These are phyloP conservation scores for Bruguiera parviflora DNA, from an alignment of 345 rosid genomes.

Conservation along the genomic window DNA sequence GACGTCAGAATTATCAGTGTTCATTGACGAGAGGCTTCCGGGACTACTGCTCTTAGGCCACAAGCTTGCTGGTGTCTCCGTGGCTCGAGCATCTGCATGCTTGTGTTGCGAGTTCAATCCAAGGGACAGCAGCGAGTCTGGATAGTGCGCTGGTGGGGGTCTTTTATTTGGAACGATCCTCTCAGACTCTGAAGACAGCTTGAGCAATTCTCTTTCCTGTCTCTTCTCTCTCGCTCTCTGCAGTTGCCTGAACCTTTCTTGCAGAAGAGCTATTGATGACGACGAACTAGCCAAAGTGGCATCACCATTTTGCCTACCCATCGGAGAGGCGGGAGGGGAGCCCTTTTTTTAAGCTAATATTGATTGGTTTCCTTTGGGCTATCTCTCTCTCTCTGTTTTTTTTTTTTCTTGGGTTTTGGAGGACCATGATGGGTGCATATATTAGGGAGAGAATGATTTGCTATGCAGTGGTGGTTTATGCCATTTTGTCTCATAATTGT, in stretches of 20 bases:
- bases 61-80: slow-evolving; percentile 19
- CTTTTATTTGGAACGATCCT: slow-evolving; percentile 17
- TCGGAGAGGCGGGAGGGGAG: slow-evolving; percentile 3
- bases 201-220: slow-evolving; percentile 50
- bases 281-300: slow-evolving; percentile 46
- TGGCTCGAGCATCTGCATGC: slow-evolving; percentile 18
- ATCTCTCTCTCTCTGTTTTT: too few relatives aligned
- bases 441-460: slow-evolving; percentile 14
- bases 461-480: not conserved
- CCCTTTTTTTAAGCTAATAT: not conserved
- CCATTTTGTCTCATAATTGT: not conserved
- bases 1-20: slow-evolving; percentile 48
- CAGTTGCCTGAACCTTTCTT: slow-evolving; percentile 61
- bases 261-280: slow-evolving; percentile 69
- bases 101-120: slow-evolving; percentile 30
- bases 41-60: slow-evolving; percentile 29
- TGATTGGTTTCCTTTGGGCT: not conserved
- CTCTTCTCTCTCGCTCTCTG: slow-evolving; percentile 57
- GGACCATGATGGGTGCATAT: slow-evolving; percentile 20
- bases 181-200: slow-evolving; percentile 33
- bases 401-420: not conserved
- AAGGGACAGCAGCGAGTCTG: slow-evolving; percentile 45
- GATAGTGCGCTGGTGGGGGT: slow-evolving; percentile 17
- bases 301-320: slow-evolving; percentile 52
- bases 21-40: slow-evolving; percentile 24